A percentile compares a stretch with the other conserved stretches of the same genome.
Evolutionary conservation across 306 rosid species (phyloP).

Genomic region (Mimosa pudica): DNA sequence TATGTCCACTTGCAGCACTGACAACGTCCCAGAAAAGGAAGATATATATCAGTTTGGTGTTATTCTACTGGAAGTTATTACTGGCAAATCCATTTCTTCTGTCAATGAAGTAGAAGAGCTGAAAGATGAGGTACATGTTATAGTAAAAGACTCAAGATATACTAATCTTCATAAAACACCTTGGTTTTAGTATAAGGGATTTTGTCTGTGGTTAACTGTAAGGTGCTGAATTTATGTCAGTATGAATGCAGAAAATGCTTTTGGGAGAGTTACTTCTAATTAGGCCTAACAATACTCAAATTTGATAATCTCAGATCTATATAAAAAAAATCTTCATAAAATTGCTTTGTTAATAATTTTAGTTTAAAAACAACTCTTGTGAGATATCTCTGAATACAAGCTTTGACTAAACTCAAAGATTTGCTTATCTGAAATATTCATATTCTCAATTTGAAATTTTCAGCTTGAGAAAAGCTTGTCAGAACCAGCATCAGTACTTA

Average conservation of each 20-base stretch:
- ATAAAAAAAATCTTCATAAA: too few relatives aligned
- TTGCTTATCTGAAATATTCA: neutral
- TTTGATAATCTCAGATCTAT: too few relatives aligned
- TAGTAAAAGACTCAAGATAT: neutral
- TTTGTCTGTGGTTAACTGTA: too few relatives aligned
- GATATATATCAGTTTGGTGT: slow-evolving; percentile 83
- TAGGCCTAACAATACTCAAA: too few relatives aligned
- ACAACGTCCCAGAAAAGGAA: slow-evolving; percentile 68
- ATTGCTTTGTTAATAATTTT: neutral
- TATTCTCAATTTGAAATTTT: slow-evolving; percentile 12
- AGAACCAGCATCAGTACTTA: slow-evolving; percentile 53
- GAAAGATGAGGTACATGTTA: slow-evolving; percentile 62
- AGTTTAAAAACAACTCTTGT: neutral
- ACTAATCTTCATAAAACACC: too few relatives aligned
- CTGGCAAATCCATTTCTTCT: slow-evolving; percentile 62
- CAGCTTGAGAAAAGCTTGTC: slow-evolving; percentile 77
- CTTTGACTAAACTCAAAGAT: neutral
- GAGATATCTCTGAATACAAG: neutral
- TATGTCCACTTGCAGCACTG: slow-evolving; percentile 39
- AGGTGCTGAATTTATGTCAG: fast-evolving
- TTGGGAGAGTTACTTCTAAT: too few relatives aligned
- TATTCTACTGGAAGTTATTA: slow-evolving; percentile 77
- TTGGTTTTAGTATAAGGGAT: too few relatives aligned
- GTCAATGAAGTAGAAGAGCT: slow-evolving; percentile 60
- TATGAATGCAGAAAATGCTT: too few relatives aligned